These are phyloP conservation scores for Arthrobotrys pseudoclavata DNA, from an alignment of 2,329 filamentous ascomycete genomes.

Conservation along the genomic window DNA sequence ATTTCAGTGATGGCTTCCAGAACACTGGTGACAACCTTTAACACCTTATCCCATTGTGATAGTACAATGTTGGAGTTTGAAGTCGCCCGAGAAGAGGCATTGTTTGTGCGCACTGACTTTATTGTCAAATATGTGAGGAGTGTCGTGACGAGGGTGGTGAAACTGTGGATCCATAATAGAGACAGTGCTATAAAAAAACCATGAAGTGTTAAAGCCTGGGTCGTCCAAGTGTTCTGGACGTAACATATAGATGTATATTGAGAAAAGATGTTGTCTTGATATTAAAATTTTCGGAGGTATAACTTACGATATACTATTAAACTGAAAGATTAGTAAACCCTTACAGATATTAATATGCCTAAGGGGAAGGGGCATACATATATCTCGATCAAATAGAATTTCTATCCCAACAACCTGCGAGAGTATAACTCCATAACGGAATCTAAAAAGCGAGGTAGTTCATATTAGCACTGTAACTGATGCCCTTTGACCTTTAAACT, in stretches of 20 bases:
- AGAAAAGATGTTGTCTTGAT: not conserved
- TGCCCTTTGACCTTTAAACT: not conserved
- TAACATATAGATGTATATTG: not conserved
- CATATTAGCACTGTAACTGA: not conserved
- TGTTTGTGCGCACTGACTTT: not conserved
- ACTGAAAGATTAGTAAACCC: not conserved
- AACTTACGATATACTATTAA: constrained; percentile 49
- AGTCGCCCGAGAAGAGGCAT: not conserved
- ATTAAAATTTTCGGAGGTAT: not conserved
- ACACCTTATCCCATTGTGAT: not conserved
- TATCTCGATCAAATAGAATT: constrained; percentile 34
- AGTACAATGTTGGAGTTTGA: not conserved
- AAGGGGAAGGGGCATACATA: constrained; percentile 29
- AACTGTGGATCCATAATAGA: constrained; percentile 44
- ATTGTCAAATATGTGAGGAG: constrained; percentile 17
- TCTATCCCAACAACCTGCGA: constrained; percentile 38
- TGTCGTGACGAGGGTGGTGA: constrained; percentile 14
- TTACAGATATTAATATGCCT: not conserved
- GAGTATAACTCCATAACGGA: constrained; percentile 40
- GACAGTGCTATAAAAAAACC: constrained; percentile 25
- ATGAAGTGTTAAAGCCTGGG: not conserved
- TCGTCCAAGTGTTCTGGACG: not conserved
- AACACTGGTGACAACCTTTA: not conserved
- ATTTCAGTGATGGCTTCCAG: constrained; percentile 29
- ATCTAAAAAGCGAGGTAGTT: constrained; percentile 4